A percentile compares a stretch with the other conserved stretches of the same genome.
These are phyloP conservation scores for Filosporella fistucella DNA, from an alignment of 495 filamentous ascomycete genomes.

Conservation along the genomic window DNA sequence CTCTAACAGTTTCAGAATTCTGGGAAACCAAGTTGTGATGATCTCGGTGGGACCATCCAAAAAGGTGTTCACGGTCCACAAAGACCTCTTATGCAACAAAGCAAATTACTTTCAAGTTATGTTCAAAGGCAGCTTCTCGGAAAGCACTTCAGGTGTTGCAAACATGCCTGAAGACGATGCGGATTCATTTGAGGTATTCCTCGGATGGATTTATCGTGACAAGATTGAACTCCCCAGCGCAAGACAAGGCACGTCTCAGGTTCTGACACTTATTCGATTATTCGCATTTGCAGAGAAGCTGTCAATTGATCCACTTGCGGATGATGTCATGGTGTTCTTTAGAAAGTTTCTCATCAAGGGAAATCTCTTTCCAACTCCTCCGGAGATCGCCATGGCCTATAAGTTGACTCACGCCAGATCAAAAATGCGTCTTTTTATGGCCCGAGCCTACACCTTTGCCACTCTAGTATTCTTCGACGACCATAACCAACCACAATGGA, in stretches of 20 bases:
- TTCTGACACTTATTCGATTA: not conserved
- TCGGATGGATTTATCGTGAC: constrained; percentile 5
- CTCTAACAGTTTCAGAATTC: not conserved
- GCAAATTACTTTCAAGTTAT: constrained; percentile 2
- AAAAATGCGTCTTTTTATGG: not conserved
- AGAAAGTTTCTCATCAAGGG: too few relatives aligned
- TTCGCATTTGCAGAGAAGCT: not conserved
- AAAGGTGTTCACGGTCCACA: not conserved
- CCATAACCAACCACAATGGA: not conserved
- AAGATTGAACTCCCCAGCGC: not conserved
- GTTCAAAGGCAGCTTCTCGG: not conserved
- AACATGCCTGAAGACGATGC: not conserved
- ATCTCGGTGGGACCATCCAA: not conserved
- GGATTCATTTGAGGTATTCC: not conserved
- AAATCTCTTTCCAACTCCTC: too few relatives aligned
- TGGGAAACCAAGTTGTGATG: not conserved
- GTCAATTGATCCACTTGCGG: not conserved
- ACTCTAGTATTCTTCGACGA: not conserved
- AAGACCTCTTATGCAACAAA: not conserved
- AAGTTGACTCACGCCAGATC: not conserved
- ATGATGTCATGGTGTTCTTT: constrained; percentile 1
- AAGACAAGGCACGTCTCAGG: not conserved
- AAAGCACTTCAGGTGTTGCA: not conserved
- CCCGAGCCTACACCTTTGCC: not conserved
- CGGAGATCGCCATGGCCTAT: too few relatives aligned